phyloP scores from a whole-genome alignment of 192 early-diverging fungal species.

The Lobosporangium transversale region DNA sequence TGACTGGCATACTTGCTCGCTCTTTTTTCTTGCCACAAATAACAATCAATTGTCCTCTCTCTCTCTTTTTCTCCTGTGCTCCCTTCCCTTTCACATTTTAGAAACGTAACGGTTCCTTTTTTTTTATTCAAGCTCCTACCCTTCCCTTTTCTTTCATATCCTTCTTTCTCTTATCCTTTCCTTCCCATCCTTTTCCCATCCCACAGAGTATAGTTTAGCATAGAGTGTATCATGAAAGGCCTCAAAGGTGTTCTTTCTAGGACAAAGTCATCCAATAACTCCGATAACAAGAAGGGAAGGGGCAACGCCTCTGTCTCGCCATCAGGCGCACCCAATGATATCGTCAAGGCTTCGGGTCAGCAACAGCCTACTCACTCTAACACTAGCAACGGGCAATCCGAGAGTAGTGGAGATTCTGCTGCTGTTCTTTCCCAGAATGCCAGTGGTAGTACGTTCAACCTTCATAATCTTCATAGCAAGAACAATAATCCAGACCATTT shows the following conservation, averaged over 20 bases:
- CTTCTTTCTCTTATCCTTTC: conserved; percentile 1
- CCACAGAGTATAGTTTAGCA: background rate
- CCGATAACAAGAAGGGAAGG: conserved; percentile 15
- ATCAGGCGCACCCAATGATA: background rate
- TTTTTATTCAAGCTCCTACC: background rate
- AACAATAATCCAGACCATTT: background rate
- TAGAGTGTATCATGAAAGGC: conserved; percentile 32
- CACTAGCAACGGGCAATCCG: background rate
- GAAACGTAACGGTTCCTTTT: no score
- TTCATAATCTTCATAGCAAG: conserved; percentile 3
- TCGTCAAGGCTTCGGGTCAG: background rate
- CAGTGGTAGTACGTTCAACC: conserved; percentile 1
- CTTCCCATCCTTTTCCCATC: background rate
- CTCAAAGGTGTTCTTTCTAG: conserved; percentile 44
- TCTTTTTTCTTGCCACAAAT: background rate
- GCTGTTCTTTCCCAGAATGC: no score
- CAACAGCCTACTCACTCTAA: background rate
- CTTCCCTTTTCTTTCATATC: conserved; percentile 7
- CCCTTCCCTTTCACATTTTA: background rate
- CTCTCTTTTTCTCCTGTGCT: background rate
- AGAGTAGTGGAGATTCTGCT: no score
- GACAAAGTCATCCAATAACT: conserved; percentile 24
- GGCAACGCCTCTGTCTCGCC: background rate
- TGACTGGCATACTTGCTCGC: background rate
- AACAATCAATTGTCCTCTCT: background rate